These are phyloP conservation scores for Fusarium subglutinans DNA, from an alignment of 2,329 filamentous ascomycete species.

Conservation along the genomic window DNA sequence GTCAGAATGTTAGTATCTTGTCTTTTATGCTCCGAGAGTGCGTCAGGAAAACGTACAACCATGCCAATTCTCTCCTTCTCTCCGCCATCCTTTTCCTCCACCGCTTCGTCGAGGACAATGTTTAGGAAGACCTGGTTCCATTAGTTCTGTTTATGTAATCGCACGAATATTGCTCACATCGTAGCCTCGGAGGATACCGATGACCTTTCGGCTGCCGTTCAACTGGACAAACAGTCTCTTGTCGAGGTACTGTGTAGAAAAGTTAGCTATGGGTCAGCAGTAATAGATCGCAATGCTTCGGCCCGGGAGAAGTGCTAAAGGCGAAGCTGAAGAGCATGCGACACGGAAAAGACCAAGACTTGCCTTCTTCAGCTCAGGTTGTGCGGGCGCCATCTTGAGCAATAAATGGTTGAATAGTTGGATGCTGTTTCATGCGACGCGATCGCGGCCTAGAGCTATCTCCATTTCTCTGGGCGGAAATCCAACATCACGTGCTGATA, in stretches of 20 bases:
- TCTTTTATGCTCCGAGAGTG: not conserved
- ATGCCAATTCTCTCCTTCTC: conserved; percentile 93
- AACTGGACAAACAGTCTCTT: conserved; percentile 98
- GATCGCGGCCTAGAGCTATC: conserved; percentile 40
- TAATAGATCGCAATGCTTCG: not conserved
- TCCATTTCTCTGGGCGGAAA: conserved; percentile 38
- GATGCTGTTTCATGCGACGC: conserved; percentile 43
- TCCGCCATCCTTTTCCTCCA: conserved; percentile 91
- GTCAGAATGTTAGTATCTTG: conserved; percentile 38
- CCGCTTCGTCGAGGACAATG: conserved; percentile 95
- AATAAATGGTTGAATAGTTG: conserved; percentile 39
- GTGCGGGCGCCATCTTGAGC: conserved; percentile 92
- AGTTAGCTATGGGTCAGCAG: conserved; percentile 37
- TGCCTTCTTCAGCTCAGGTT: conserved; percentile 99
- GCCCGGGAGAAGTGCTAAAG: too few relatives aligned
- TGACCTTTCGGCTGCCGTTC: conserved; percentile 97
- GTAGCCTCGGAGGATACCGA: conserved; percentile 92
- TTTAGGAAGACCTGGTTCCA: conserved; percentile 87
- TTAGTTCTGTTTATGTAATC: conserved; percentile 6
- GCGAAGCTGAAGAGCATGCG: not conserved
- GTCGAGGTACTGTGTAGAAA: conserved; percentile 84
- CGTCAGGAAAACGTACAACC: conserved; percentile 70
- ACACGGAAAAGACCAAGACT: not conserved
- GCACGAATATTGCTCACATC: conserved; percentile 71
- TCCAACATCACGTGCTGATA: conserved; percentile 59